Base-by-base conservation (phyloP, 2,329 filamentous ascomycete species). In the Penicillium decumbens region DNA sequence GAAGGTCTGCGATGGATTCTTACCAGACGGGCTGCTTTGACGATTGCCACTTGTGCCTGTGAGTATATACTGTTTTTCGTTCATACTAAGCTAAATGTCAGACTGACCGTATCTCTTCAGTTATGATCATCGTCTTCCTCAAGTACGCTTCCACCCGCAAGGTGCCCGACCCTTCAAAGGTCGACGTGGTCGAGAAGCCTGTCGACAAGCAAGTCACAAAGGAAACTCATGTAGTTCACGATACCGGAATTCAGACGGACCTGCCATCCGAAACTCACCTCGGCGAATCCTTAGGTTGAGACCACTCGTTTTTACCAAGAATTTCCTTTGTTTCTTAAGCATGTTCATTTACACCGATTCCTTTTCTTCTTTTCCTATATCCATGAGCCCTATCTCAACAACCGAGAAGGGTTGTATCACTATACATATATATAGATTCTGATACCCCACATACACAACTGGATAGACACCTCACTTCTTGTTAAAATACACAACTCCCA, bases 1-100 rank as follows among this genome's bases (percentile, higher is more conserved):
- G 93, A 98, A 69, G 87, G 85, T 1, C 75, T 98, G 42, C 80
- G 93, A 51, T 97, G 93, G 93, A 84, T 96, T 37, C 72, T 86
- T 49, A 86, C 83, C 8, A 72, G 83, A 40, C 73, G 83, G n/a
- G 82, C 82, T 1, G 81, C 82, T 12, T 72, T 82, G 50, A 80
- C 82, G 1, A 75, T 86, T 52, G 80, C 68, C 9, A 70, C 66
- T 3, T 74, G 76, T 67, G 77, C 75, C 35, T 70, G 75, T 77
- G 67, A 65, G 72, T 67, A 42, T 67, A 42, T 48, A 55, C 20
- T 37, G 37, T 12, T 43, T 29, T 41, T 4, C 12, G 15, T 41
- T 6, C 12, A 24, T 7, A 6, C 0, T 7, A 3, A 6, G 15
- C 8, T 2, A 18, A 32, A n/a, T 41, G 6, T 20, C 13, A 43